Base-by-base conservation (phyloP, 805 yeast species). In the Monosporozyma yasuniensis region DNA sequence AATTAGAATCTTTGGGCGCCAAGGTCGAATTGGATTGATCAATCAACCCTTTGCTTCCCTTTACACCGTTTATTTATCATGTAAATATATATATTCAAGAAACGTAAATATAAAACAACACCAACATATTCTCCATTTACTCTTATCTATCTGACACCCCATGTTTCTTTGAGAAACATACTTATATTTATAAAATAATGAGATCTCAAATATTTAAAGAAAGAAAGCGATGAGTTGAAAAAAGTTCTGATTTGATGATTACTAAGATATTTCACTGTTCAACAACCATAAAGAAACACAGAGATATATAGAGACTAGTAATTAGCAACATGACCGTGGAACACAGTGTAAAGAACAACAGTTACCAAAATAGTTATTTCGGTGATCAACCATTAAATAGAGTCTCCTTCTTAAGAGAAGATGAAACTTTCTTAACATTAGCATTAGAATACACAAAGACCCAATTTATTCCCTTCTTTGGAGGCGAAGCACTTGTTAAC, bases 1-100 rank as follows among this genome's bases (percentile, higher is more conserved):
- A 95, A 54, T 78, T 93, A 66, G 99, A 93, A 75, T 93, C 81
- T 48, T 78, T 91, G 61, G 99, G 99, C 69, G 99, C 96, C 57
- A 93, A 93, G 79, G 78, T 93, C 64, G 60, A 80, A 51, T 75
- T 93, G 67, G 99, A 93, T 76, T 93, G 81, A 71, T n/a, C n/a
- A n/a, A n/a, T n/a, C n/a, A 18, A 11, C 42, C 27, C 27, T 35
- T 34, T 37, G 4, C 21, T 37, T 37, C 22, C 35, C 12, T n/a
- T 14, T 8, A 27, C 23, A 47, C 32, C 21, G 22, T 10, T 16
- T 44, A 12, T n/a, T n/a, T 19, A 23, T 14, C 23, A 34, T 42
- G 35, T 30, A 30, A 28, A 30, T 42, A 42, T 25, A 25, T 42
- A 42, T 32, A 32, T 32, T n/a, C 32, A 42, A 42, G 22, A 42